Conservation (phyloP, 2,329 filamentous ascomycete genomes). For the Fusarium napiforme region DNA sequence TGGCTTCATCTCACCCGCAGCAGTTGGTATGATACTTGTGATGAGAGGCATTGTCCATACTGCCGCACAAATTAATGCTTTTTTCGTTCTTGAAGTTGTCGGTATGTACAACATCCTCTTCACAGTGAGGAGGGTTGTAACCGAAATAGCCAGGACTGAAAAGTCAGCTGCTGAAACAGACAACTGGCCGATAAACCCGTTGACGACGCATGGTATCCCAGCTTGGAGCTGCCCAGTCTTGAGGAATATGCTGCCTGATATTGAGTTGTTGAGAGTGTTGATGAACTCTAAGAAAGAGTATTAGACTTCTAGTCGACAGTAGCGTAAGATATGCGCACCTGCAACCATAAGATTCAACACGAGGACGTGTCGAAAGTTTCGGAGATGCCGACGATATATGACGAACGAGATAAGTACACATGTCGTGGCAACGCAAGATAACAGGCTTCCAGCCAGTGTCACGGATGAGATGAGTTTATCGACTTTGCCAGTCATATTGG, state of each 20-base stretch:
- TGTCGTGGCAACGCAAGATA: constrained; percentile 36
- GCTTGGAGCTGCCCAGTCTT: constrained; percentile 9
- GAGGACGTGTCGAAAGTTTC: constrained; percentile 39
- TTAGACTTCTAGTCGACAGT: neutral
- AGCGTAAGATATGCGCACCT: constrained; percentile 14
- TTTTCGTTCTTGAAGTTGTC: constrained; percentile 20
- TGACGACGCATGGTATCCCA: constrained; percentile 27
- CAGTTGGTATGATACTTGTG: constrained; percentile 34
- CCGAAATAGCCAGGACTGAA: constrained; percentile 40
- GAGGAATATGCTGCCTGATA: constrained; percentile 38
- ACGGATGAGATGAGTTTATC: constrained; percentile 36
- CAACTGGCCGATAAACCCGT: constrained; percentile 38
- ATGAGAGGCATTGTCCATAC: constrained; percentile 36
- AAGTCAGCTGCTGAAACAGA: constrained; percentile 42
- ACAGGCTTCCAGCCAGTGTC: constrained; percentile 37
- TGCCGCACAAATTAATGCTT: constrained; percentile 24
- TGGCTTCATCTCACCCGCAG: constrained; percentile 36
- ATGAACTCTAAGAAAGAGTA: constrained; percentile 27
- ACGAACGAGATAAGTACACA: constrained; percentile 38
- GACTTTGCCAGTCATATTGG: constrained; percentile 25
- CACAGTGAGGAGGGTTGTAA: constrained; percentile 40
- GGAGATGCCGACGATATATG: constrained; percentile 37
- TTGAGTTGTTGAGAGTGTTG: constrained; percentile 40
- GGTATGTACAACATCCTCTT: constrained; percentile 34
- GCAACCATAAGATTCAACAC: constrained; percentile 41